These are phyloP conservation scores for Hypoxylon sp. DNA, from an alignment of 2,329 filamentous ascomycete genomes.

Conservation along the genomic window DNA sequence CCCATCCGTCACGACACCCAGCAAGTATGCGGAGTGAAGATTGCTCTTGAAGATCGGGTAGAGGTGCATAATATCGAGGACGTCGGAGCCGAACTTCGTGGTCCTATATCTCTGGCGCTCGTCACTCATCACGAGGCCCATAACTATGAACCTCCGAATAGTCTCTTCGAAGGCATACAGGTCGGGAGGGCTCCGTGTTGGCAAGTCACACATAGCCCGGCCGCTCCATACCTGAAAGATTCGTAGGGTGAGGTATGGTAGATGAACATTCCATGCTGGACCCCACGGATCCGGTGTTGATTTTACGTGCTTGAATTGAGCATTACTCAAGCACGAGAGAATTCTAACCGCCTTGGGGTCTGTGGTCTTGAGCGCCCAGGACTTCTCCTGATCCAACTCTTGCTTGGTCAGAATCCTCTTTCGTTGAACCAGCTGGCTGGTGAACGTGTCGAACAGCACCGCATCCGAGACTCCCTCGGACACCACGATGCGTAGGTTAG, in stretches of 20 bases:
- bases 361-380: background rate
- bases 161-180: background rate
- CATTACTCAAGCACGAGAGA: background rate
- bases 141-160: background rate
- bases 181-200: background rate
- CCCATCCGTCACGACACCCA: background rate
- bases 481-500: background rate
- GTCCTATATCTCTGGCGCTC: background rate
- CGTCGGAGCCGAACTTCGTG: background rate
- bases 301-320: background rate
- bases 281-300: background rate
- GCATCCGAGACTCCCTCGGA: background rate
- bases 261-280: constrained; percentile 5
- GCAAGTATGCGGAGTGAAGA: constrained; percentile 1
- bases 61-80: background rate
- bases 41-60: background rate
- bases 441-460: background rate
- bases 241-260: background rate
- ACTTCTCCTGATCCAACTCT: background rate
- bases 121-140: background rate
- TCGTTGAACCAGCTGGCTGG: background rate
- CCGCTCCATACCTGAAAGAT: background rate
- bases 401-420: background rate
- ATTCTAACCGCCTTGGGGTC: background rate
- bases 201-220: background rate